phyloP scores from a whole-genome alignment of 352 stramenopile genomes.

The Phytophthora fragariaefolia region DNA sequence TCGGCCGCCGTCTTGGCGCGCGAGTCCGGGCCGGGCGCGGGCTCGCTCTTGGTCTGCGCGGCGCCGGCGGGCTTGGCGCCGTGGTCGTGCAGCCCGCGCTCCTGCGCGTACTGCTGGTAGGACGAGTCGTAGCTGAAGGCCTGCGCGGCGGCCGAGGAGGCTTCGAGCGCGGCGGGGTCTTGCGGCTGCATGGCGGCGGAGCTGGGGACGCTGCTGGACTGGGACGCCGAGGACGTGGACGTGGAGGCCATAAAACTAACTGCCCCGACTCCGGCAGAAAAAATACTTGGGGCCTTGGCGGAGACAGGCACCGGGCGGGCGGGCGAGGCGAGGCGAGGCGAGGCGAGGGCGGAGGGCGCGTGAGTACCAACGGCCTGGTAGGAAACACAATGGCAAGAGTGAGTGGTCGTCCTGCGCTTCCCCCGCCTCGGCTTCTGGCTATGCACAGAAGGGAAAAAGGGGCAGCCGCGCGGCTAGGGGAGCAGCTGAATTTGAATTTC shows the following conservation, averaged over 20 bases:
- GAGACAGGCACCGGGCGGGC: conserved; percentile 33
- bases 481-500: conserved; percentile 31
- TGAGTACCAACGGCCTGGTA: conserved; percentile 42
- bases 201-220: conserved; percentile 25
- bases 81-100: conserved; percentile 46
- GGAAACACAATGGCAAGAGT: conserved; percentile 49
- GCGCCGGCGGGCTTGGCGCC: conserved; percentile 12
- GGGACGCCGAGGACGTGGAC: conserved; percentile 46
- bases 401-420: conserved; percentile 21
- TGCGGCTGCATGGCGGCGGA: conserved; percentile 41
- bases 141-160: conserved; percentile 24
- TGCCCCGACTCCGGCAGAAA: conserved; percentile 40
- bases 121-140: conserved; percentile 58
- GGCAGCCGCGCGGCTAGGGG: conserved; percentile 36
- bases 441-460: conserved; percentile 38
- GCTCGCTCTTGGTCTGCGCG: conserved; percentile 18
- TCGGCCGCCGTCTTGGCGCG: conserved; percentile 32
- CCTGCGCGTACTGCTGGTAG: conserved; percentile 57
- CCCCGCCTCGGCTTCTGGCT: conserved; percentile 24
- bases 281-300: conserved; percentile 36
- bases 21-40: neutral
- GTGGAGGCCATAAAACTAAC: conserved; percentile 71
- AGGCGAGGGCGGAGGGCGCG: neutral
- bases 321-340: conserved; percentile 29
- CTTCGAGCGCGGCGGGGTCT: conserved; percentile 39